Evolutionary conservation across 2,329 filamentous ascomycete genomes (phyloP), one percentile per base, ranked within the genome.

Genomic region (Penicillium polonicum): DNA sequence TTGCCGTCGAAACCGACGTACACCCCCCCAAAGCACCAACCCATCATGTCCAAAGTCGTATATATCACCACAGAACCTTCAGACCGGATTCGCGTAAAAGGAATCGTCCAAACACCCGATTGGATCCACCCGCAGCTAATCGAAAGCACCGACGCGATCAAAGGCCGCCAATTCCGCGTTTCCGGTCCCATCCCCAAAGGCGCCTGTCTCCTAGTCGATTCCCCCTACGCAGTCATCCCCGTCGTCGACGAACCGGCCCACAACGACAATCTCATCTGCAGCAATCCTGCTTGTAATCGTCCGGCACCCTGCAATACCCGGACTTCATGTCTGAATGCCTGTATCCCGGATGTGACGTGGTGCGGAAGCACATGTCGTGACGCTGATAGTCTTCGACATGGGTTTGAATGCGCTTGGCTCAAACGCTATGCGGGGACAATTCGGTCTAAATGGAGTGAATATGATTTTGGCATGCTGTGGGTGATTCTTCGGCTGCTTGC

Each of bases 381-480:
- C 2, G 44, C 59, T 2, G 70, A 72, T 55, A 45, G 53, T 44
- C 8, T 39, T 13, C 68, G 70, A 2, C 70, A 73, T 58, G 61
- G 35, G 0, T 70, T 72, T 36, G 70, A 72, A 59, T 72, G 70
- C 31, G 62, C 55, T 23, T 72, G 70, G 70, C 57, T 72, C 5
- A 62, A 68, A 48, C 59, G 63, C 43, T 71, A 69, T 46, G 58
- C 65, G 0, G 41, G 25, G 1, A 51, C 68, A 0, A 65, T 72
- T 5, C 66, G 68, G 15, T 39, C 62, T 2, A 72, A 71, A 66
- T 57, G 68, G 55, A 63, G 68, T 25, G 70, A 72, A 57, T 72
- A 72, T 52, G 63, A 68, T 27, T 72, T 71, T 33, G 70, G 71
- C 17, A 72, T 73, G 71, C 36, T 72, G 42, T 73, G 71, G 71